Evolutionary conservation across 169 alveolate species (phyloP), one percentile per base, ranked within the genome.

Genomic region (Cryptosporidium xiaoi): DNA sequence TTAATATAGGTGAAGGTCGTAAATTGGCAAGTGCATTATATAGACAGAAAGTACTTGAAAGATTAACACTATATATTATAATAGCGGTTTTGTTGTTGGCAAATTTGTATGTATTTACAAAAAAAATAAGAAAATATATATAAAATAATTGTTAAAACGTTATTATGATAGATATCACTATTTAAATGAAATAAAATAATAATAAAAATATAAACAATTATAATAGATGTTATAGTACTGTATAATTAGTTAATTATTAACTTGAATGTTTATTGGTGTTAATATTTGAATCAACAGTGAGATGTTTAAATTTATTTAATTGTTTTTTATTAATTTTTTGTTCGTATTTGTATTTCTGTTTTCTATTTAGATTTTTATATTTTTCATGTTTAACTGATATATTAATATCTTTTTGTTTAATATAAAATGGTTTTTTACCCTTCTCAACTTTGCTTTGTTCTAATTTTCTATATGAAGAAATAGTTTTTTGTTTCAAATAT

Each of bases 361-460:
- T 60, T 36, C 40, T 77, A 16, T 62, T 62, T 20, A 77, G 64
- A 10, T 77, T 15, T n/a, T 77, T 77, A 44, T 77, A 77, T 48
- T 77, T 77, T 7, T 62, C 60, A 18, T 77, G 46, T 60, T 77
- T 51, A 46, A 62, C 64, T 0, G 71, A 55, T 4, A 62, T 24
- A 62, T 77, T 58, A 50, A 77, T 60, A 44, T 77, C 87, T 60
- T 62, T 77, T 46, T 60, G 60, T 60, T 77, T 77, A 34, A 77
- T 51, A 20, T 58, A 77, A 62, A 60, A 77, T 44, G 87, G 87
- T 60, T 77, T 77, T 18, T 77, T 77, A 16, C 87, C 87, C 8
- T 65, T 10, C 13, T 77, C 65, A 62, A 77, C 24, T 27, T 62
- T 77, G 2, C 50, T 34, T 60, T 77, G 69, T 60, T 77, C 87